Evolutionary conservation across 2,329 filamentous ascomycete species (phyloP).

Genomic region (Fusarium mangiferae): DNA sequence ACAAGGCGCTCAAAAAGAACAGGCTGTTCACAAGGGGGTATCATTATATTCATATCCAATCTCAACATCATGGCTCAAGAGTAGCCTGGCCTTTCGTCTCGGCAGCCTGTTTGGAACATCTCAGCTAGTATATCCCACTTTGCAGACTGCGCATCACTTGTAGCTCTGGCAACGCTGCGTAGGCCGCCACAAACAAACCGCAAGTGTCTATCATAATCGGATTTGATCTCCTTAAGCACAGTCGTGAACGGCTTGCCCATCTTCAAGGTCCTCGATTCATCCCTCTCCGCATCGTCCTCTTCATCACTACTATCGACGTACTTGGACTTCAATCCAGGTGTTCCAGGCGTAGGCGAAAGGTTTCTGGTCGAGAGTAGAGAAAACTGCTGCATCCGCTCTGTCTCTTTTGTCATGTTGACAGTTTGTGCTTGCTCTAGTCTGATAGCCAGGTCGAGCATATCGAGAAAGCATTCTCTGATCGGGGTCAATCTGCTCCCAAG

Average conservation of each 20-base stretch:
- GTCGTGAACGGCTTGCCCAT: conserved; percentile 58
- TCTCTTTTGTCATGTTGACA: conserved; percentile 51
- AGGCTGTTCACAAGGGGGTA: conserved; percentile 33
- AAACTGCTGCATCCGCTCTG: conserved; percentile 47
- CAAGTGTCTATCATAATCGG: conserved; percentile 72
- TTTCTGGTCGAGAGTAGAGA: conserved; percentile 42
- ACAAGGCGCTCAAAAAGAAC: not conserved
- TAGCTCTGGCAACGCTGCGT: conserved; percentile 78
- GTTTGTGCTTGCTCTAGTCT: conserved; percentile 71
- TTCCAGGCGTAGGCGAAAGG: conserved; percentile 28
- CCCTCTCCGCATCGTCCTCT: conserved; percentile 45
- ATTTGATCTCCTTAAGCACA: conserved; percentile 65
- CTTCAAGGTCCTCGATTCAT: conserved; percentile 12
- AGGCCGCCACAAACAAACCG: conserved; percentile 79
- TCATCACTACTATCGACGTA: conserved; percentile 39
- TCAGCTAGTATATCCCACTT: conserved; percentile 87
- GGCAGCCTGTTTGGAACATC: conserved; percentile 70
- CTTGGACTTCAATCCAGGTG: conserved; percentile 36
- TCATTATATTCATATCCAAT: conserved; percentile 35
- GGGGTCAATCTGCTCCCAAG: conserved; percentile 74
- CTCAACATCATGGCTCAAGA: conserved; percentile 11
- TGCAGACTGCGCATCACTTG: conserved; percentile 66
- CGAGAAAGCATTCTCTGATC: conserved; percentile 78
- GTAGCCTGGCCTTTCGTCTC: conserved; percentile 34
- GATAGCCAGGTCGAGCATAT: conserved; percentile 79